Base-by-base conservation (phyloP, 257 asterid genomes). In the Solanum peruvianum region DNA sequence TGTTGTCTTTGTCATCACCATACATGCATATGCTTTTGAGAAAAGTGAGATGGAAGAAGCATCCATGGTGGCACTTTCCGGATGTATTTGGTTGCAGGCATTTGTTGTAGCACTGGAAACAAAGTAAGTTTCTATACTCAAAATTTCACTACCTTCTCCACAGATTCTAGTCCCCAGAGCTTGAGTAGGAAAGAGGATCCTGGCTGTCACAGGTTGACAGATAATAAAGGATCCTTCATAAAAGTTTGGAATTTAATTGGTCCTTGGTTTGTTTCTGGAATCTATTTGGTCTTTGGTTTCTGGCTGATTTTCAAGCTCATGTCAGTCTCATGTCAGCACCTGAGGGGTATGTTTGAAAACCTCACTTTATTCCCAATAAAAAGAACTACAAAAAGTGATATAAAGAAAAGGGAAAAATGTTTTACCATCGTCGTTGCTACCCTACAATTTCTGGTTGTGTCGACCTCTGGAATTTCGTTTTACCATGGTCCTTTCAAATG, bases 61-160 rank as follows among this genome's bases (percentile, higher is more conserved):
- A 78, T 94, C 99, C 9, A 94, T 97, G 98, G 99, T 97, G 88
- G 99, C 96, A 82, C 96, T 97, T 31, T 97, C 99, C 41, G 99
- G 99, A 87, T 97, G 99, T 91, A 96, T 97, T 89, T 97, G 99
- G 99, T 89, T 97, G 93, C 99, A 95, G 90, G 99, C 99, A 60
- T 97, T 97, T 90, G 99, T 97, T 47, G 95, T 97, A 86, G 97
- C 98, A 66, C 33, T 97, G 47, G 99, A 97, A 89, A 95, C 99
- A 90, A 97, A 93, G 99, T 97, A 91, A 91, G 97, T 89, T 45
- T 45, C 64, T 88, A 64, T 82, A 60, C 87, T 11, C 64, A 86
- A 80, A 78, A 64, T 44, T 89, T 66, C 80, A 72, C 85, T 39
- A 47, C 78, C 52, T 29, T 44, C 29, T 29, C 33, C 69, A 45